Percentiles rank a stretch among this genome's conserved stretches.
phyloP scores from a whole-genome alignment of 1,139 yeast species.

The Candida sojae region DNA sequence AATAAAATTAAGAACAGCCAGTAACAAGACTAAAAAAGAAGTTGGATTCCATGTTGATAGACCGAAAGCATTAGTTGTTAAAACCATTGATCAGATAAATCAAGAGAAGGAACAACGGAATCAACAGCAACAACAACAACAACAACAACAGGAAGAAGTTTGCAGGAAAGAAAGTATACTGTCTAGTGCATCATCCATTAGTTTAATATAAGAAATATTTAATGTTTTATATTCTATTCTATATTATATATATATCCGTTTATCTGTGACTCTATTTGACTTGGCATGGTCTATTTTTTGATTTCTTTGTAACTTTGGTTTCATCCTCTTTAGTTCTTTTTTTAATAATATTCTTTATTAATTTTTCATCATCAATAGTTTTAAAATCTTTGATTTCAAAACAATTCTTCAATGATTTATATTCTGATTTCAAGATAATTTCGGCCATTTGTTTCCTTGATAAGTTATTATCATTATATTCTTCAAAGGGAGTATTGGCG shows the following conservation, averaged over 20 bases:
- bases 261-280: too few relatives aligned
- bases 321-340: constrained; percentile 36
- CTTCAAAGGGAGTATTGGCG: constrained; percentile 24
- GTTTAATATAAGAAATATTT: neutral
- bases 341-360: constrained; percentile 57
- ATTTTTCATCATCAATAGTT: constrained; percentile 57
- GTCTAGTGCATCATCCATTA: neutral
- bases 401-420: constrained; percentile 47
- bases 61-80: constrained; percentile 42
- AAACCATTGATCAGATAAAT: constrained; percentile 15
- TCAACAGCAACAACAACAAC: neutral
- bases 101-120: constrained; percentile 2
- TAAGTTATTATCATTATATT: constrained; percentile 4
- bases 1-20: constrained; percentile 1
- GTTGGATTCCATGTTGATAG: constrained; percentile 45
- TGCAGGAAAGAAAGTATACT: neutral
- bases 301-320: neutral
- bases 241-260: too few relatives aligned
- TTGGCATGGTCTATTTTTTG: neutral
- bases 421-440: constrained; percentile 57
- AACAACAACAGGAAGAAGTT: neutral
- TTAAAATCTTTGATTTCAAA: constrained; percentile 17
- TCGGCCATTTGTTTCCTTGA: constrained; percentile 45
- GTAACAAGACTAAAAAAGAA: constrained; percentile 4
- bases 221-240: too few relatives aligned